Evolutionary conservation across 176 grass and related monocot species (phyloP).

Genomic region (Aegilops sharonensis): DNA sequence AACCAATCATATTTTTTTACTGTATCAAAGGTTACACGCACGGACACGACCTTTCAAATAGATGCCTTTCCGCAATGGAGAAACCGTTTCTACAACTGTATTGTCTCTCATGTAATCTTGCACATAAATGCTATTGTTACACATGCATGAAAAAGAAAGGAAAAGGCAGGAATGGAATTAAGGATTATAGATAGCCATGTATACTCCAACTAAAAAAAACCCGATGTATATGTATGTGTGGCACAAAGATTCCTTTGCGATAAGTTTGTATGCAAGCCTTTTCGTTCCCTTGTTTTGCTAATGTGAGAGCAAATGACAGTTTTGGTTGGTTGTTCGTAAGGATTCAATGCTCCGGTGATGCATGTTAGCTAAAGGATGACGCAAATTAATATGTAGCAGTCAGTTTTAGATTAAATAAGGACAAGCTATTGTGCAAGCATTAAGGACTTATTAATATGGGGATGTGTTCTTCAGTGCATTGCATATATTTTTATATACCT

Average conservation of each 20-base stretch:
- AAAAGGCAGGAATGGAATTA: background rate
- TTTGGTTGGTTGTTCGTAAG: background rate
- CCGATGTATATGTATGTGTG: background rate
- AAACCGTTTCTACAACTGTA: background rate
- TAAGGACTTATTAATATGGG: background rate
- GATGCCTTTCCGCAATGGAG: background rate
- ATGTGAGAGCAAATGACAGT: background rate
- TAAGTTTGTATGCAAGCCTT: background rate
- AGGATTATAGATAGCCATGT: background rate
- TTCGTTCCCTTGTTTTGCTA: background rate
- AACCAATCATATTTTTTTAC: background rate
- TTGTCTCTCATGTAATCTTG: background rate
- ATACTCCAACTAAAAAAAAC: background rate
- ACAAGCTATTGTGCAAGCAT: background rate
- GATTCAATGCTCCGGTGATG: background rate
- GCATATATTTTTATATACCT: background rate
- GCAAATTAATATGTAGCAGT: background rate
- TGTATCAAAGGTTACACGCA: background rate
- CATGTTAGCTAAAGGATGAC: background rate
- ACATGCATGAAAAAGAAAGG: conserved; percentile 5
- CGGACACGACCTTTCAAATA: background rate
- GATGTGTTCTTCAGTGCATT: background rate
- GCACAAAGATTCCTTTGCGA: background rate
- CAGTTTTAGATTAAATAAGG: conserved; percentile 1
- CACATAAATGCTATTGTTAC: background rate